Evolutionary conservation across 768 basidiomycete genomes (phyloP), one percentile per base, ranked within the genome.

Genomic region (Phlebiopsis gigantea): DNA sequence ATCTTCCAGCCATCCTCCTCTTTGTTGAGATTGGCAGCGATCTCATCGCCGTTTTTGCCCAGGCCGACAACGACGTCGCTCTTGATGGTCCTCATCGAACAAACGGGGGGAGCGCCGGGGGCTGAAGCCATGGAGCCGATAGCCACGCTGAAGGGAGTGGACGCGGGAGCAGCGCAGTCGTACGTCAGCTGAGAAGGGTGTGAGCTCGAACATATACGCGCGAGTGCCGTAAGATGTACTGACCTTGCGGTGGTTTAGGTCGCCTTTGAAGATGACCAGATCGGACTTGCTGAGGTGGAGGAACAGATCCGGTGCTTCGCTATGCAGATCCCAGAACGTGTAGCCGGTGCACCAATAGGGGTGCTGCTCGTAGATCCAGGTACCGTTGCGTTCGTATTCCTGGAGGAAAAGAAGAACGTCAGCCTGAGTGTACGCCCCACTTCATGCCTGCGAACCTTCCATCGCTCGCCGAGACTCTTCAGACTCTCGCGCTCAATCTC

Each of bases 311-410:
- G 91, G 92, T 0, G 90, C 90, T 69, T 93, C 90, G 58, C 77
- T 76, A 61, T 85, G 87, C 46, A 92, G 70, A 53, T 92, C 88
- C 90, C 91, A 93, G 76, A 84, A 96, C 41, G 93, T 95, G 75
- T 91, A 95, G 5, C 93, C 94, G n/a, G 92, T 91, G 69, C 91
- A 93, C 91, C 91, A 93, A 78, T 91, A 93, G 9, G 90, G 88
- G 63, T 94, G 92, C 65, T 93, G 88, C 70, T 97, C 93, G 69
- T 95, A 96, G 29, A 92, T 83, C 91, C 92, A 96, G 74, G 83
- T 91, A 34, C 92, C 91, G 67, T 96, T 87, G 67, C 81, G 87
- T 72, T 92, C 92, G 68, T 97, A 97, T 83, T 93, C 80, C 88
- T 90, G 65, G 7, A 29, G 48, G 31, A 14, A 6, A 39, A 2